Base-by-base conservation (phyloP, 2,329 filamentous ascomycete genomes). In the Apiospora hydei region DNA sequence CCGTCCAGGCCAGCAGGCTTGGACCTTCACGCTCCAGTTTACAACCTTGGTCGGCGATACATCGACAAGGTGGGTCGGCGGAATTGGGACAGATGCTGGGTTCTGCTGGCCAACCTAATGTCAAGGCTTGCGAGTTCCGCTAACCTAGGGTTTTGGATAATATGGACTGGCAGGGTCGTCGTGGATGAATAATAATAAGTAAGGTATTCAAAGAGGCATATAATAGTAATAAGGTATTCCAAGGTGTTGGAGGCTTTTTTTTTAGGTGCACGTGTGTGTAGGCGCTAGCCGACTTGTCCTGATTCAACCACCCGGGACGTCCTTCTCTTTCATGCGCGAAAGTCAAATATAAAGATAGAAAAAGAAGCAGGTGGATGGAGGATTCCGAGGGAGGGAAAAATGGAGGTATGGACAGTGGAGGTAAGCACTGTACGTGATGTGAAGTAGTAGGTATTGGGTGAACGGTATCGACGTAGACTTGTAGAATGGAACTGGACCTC, bases 211-310 rank as follows among this genome's bases (percentile, higher is more conserved):
- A 34, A 34, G 53, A 61, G 53, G 53, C 2, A 30, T 18, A 61
- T 61, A 57, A 61, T 61, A 57, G 34, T 61, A 61, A 61, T 61
- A 61, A 61, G 53, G 57, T 64, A 64, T 64, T 64, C 57, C 57
- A 64, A 64, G 57, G 57, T 41, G 6, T 38, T 34, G 34, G 34
- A 64, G 57, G 57, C 57, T 51, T 38, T 38, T 51, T 64, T 64
- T 61, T 64, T 41, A 64, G 57, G 57, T 64, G 57, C 57, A 30
- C 34, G 18, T 64, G 57, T 64, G 57, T 24, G 34, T 41, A n/a
- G 41, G 10, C 57, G 18, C 57, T 64, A 41, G 34, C 57, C 57
- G 11, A n/a, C 57, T 64, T 34, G 34, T 34, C 41, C 57, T 64
- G 57, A 64, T 41, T 41, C 34, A 64, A 64, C 57, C 21, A 24